A percentile compares a stretch with the other conserved stretches of the same genome.
Conservation (phyloP, 345 rosid genomes). For the Noccaea bulbosa region DNA sequence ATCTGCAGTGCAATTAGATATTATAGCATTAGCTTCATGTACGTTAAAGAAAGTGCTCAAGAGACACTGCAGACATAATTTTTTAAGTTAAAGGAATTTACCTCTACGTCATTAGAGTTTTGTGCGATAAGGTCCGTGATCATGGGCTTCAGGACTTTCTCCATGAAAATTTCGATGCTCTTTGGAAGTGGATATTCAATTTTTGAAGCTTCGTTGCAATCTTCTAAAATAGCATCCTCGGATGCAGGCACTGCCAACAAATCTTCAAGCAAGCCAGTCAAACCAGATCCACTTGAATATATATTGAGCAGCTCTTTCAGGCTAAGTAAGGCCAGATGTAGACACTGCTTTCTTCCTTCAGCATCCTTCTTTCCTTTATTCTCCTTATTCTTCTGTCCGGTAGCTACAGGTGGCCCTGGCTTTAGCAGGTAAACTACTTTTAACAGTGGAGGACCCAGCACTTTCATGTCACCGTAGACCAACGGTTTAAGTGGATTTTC, state of each 20-base stretch:
- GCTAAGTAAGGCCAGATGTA: conserved; percentile 65
- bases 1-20: conserved; percentile 49
- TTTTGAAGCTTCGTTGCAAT: conserved; percentile 45
- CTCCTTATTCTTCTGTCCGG: conserved; percentile 47
- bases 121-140: conserved; percentile 53
- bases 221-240: conserved; percentile 48
- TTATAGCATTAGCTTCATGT: conserved; percentile 10
- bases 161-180: conserved; percentile 52
- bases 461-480: conserved; percentile 64
- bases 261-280: conserved; percentile 61
- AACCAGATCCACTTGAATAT: conserved; percentile 48
- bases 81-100: conserved; percentile 36
- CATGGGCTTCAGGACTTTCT: conserved; percentile 61
- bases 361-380: conserved; percentile 45
- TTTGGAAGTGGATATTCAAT: conserved; percentile 55
- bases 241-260: conserved; percentile 54
- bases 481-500: conserved; percentile 62
- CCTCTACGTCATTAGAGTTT: conserved; percentile 63
- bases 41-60: conserved; percentile 15
- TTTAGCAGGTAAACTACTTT: conserved; percentile 62
- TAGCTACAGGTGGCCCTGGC: conserved; percentile 42
- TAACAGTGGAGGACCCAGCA: conserved; percentile 65
- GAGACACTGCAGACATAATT: conserved; percentile 14
- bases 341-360: conserved; percentile 61
- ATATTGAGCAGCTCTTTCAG: conserved; percentile 62